Evolutionary conservation across 306 rosid species (phyloP).

Genomic region (Medicago lupulina): DNA sequence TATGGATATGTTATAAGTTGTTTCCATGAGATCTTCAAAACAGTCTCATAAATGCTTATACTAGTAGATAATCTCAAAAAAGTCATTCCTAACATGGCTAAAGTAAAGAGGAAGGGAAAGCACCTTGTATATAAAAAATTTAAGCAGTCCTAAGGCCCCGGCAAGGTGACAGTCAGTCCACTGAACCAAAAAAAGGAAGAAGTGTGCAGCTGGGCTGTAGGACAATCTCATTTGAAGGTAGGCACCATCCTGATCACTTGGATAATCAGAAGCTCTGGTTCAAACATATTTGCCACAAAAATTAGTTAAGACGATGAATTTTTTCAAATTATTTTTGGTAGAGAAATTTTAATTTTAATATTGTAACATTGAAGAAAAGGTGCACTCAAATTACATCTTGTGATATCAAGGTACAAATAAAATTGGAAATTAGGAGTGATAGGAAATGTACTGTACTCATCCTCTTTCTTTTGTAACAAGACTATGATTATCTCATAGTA

Average conservation of each 20-base stretch:
- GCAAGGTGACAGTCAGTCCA: conserved; percentile 93
- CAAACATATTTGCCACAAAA: conserved; percentile 25
- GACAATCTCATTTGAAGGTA: conserved; percentile 92
- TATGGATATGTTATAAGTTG: background rate
- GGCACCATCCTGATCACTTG: conserved; percentile 68
- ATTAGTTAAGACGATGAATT: background rate
- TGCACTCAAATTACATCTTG: background rate
- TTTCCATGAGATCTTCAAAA: background rate
- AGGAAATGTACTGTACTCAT: conserved; percentile 5
- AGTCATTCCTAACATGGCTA: too few relatives aligned
- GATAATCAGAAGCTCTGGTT: conserved; percentile 83
- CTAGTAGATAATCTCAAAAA: background rate
- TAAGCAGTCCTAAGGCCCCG: conserved; percentile 85
- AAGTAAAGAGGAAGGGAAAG: conserved; percentile 21
- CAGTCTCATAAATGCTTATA: background rate
- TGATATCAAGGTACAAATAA: background rate
- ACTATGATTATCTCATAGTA: too few relatives aligned
- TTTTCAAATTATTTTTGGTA: background rate
- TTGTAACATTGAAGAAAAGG: conserved; percentile 10
- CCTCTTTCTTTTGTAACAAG: background rate
- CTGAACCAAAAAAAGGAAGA: conserved; percentile 76
- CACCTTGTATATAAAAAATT: conserved; percentile 85
- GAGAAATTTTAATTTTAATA: conserved; percentile 22
- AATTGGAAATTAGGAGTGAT: conserved; percentile 21
- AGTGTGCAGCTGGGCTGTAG: conserved; percentile 78